Conservation (phyloP, 257 asterid species). For the Jacaranda copaia region DNA sequence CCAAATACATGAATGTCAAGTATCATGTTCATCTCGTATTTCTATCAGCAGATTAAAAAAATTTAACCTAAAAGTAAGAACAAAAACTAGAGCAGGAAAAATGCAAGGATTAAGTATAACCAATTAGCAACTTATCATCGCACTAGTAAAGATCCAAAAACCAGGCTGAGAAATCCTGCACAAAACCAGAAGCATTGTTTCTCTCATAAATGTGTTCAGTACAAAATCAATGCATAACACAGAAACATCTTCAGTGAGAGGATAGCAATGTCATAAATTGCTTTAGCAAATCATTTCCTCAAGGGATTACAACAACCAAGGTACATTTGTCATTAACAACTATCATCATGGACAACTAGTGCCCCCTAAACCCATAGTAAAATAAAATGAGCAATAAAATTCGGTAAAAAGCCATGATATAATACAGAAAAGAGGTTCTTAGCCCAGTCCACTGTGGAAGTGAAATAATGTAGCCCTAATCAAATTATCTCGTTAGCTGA, state of each 20-base stretch:
- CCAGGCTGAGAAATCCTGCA: constrained; percentile 1
- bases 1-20: constrained; percentile 26
- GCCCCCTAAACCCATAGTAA: not conserved
- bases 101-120: not conserved
- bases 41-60: not conserved
- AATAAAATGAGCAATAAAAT: not conserved
- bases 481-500: constrained; percentile 10
- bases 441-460: not conserved
- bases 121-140: constrained; percentile 20
- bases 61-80: not conserved
- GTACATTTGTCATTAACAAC: not conserved
- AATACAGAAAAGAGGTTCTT: not conserved
- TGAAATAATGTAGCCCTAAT: not conserved
- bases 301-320: constrained; percentile 1
- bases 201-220: not conserved
- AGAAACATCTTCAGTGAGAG: not conserved
- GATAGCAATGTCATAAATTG: constrained; percentile 16
- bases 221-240: not conserved
- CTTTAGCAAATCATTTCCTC: not conserved
- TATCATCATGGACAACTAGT: not conserved
- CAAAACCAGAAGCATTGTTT: constrained; percentile 6
- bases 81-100: not conserved
- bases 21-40: constrained; percentile 14
- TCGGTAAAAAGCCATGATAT: not conserved
- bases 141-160: constrained; percentile 23